Evolutionary conservation across 805 yeast genomes (phyloP), one percentile per base, ranked within the genome.

Genomic region (Saturnispora gosingensis): DNA sequence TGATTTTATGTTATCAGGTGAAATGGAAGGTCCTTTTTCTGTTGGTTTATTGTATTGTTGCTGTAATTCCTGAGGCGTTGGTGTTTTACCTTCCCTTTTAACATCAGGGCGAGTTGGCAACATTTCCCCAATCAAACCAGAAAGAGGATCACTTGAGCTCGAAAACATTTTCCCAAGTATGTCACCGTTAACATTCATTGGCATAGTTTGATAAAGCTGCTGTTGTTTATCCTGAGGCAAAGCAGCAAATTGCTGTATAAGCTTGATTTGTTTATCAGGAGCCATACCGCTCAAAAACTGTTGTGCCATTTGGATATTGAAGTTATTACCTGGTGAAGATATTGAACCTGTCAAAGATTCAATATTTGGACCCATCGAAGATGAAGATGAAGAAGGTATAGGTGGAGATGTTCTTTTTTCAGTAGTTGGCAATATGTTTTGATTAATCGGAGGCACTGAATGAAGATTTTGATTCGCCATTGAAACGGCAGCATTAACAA

Each of bases 1-100:
- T 2, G 66, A 61, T 47, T 59, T 57, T 18, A 66, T 65, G 20
- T 63, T 53, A 51, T 64, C 62, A 4, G 69, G 69, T 3, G 67
- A 64, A 36, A 65, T 50, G 27, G 61, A 45, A 53, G 69, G 58
- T 6, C 64, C 57, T 34, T 24, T 22, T 4, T 52, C 36, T 51
- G 50, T 55, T 40, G 52, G 53, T 27, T 56, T 60, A 35, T 51
- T 59, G 25, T 46, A 55, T 56, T 62, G 51, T 52, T 62, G 51
- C 35, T 58, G 48, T 39, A 57, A 56, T 52, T 58, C 50, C 51
- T 51, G 54, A 32, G 64, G 50, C 27, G 65, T 52, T 50, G 59
- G 54, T 48, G 40, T 53, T 22, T 28, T 32, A 18, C 47, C 51
- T 20, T 51, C 38, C 42, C 42, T 43, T 35, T 43, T 50, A 28